Percentiles rank a stretch among this genome's conserved stretches.
These are phyloP conservation scores for Dioszegia hungarica DNA, from an alignment of 768 basidiomycete genomes.

Conservation along the genomic window DNA sequence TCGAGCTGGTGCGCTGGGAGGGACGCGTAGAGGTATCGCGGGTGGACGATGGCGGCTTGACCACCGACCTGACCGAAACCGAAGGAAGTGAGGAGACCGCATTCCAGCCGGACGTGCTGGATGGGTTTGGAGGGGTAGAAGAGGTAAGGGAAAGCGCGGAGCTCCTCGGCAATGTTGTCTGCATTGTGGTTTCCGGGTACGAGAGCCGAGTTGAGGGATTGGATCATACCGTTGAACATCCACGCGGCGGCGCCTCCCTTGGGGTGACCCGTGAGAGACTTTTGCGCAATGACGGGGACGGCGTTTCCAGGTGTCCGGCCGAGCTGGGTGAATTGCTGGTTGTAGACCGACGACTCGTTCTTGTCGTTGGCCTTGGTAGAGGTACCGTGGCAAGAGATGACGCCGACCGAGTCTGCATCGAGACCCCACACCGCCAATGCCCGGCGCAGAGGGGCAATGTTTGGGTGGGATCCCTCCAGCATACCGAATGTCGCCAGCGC, in stretches of 20 bases:
- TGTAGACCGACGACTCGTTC: slow-evolving; percentile 97
- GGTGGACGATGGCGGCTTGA: slow-evolving; percentile 78
- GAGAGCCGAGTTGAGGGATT: slow-evolving; percentile 76
- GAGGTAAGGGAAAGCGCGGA: slow-evolving; percentile 80
- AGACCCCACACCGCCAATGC: slow-evolving; percentile 96
- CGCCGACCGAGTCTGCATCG: slow-evolving; percentile 79
- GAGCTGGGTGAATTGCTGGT: slow-evolving; percentile 83
- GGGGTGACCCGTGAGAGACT: slow-evolving; percentile 92
- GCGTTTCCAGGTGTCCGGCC: slow-evolving; percentile 90
- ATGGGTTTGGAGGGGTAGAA: slow-evolving; percentile 98
- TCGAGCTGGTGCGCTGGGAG: slow-evolving; percentile 73
- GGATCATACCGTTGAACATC: slow-evolving; percentile 89
- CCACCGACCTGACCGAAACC: slow-evolving; percentile 99
- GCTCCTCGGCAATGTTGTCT: slow-evolving; percentile 69
- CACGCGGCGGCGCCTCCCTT: slow-evolving; percentile 99
- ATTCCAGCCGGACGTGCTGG: slow-evolving; percentile 77
- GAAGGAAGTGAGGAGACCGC: slow-evolving; percentile 50
- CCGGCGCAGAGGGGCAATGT: slow-evolving; percentile 83
- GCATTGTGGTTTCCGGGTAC: slow-evolving; percentile 96
- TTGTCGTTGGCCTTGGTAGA: slow-evolving; percentile 68
- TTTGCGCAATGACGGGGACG: slow-evolving; percentile 95
- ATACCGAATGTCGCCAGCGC: slow-evolving; percentile 91
- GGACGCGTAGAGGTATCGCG: slow-evolving; percentile 81
- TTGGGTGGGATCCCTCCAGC: slow-evolving; percentile 80
- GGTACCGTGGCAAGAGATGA: slow-evolving; percentile 53